Conservation (phyloP, 352 stramenopile species). For the Paralagenidium karlingii region DNA sequence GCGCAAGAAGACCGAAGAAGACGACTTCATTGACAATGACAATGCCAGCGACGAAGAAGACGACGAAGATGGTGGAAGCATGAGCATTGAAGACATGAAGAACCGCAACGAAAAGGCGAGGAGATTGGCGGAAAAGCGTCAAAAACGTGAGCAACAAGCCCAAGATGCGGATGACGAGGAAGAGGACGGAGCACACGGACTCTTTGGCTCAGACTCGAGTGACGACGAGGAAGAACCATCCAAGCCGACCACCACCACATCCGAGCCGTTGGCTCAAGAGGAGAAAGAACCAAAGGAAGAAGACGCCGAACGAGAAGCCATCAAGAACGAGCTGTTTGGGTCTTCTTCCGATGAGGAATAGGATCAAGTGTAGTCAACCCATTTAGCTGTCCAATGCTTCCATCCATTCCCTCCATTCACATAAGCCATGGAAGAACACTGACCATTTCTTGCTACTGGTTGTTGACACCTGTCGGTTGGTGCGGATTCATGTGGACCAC, state of each 20-base stretch:
- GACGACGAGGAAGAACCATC: conserved; percentile 39
- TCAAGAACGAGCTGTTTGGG: conserved; percentile 78
- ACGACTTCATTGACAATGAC: conserved; percentile 51
- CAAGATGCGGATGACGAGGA: conserved; percentile 58
- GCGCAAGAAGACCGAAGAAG: conserved; percentile 51
- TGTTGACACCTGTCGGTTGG: too few relatives aligned
- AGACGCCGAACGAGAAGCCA: conserved; percentile 24
- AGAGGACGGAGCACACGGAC: conserved; percentile 22
- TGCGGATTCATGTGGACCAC: too few relatives aligned
- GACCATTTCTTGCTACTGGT: too few relatives aligned
- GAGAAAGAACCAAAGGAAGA: conserved; percentile 1
- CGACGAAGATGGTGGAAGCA: conserved; percentile 33
- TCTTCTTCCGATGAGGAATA: conserved; percentile 76
- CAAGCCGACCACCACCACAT: conserved; percentile 8
- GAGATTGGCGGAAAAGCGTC: conserved; percentile 74
- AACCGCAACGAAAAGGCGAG: conserved; percentile 81
- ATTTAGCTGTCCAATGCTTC: too few relatives aligned
- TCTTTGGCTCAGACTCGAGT: conserved; percentile 81
- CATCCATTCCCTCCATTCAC: too few relatives aligned
- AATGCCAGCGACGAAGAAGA: conserved; percentile 47
- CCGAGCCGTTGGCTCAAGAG: conserved; percentile 8
- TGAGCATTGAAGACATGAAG: conserved; percentile 86
- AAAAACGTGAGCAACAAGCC: conserved; percentile 42
- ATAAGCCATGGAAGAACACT: too few relatives aligned
- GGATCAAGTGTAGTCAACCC: too few relatives aligned